Conservation (phyloP, 2,329 filamentous ascomycete genomes). For the Lecanosticta acicola region DNA sequence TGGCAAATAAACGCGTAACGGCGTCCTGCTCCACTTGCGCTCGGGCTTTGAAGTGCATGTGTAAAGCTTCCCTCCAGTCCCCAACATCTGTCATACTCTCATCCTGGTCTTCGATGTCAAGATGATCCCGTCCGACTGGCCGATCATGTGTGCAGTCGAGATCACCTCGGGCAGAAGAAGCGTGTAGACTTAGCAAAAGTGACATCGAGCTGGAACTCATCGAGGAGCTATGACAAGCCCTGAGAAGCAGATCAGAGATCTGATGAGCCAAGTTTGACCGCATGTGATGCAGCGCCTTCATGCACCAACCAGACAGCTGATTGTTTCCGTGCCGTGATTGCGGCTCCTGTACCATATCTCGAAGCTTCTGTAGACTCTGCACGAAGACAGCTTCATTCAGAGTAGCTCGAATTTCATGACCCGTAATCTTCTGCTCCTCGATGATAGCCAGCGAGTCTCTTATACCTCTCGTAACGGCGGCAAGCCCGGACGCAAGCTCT, state of each 20-base stretch:
- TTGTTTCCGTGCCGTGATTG: neutral
- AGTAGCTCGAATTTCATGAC: slow-evolving; percentile 16
- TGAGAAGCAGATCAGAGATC: slow-evolving; percentile 16
- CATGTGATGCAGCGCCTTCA: slow-evolving; percentile 13
- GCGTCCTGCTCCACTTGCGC: slow-evolving; percentile 42
- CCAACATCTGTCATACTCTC: slow-evolving; percentile 1
- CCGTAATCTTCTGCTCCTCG: slow-evolving; percentile 15
- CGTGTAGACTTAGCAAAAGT: slow-evolving; percentile 17
- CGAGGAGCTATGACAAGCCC: slow-evolving; percentile 14
- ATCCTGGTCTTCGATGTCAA: neutral
- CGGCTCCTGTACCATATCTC: neutral
- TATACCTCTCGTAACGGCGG: slow-evolving; percentile 12
- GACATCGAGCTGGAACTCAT: slow-evolving; percentile 14
- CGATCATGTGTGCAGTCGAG: slow-evolving; percentile 14
- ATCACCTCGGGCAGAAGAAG: slow-evolving; percentile 15
- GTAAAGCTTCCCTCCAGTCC: slow-evolving; percentile 48
- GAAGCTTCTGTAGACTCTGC: slow-evolving; percentile 7
- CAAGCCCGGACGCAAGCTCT: slow-evolving; percentile 13
- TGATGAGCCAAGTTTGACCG: slow-evolving; percentile 18
- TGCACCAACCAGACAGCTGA: slow-evolving; percentile 12
- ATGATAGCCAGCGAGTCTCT: slow-evolving; percentile 11
- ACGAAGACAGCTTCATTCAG: slow-evolving; percentile 13
- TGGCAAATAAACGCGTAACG: slow-evolving; percentile 46
- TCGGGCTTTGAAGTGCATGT: slow-evolving; percentile 40
- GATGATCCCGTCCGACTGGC: slow-evolving; percentile 6